Evolutionary conservation across 148 eudicot species (phyloP), one percentile per base, ranked within the genome.

Genomic region (Arbutus unedo): DNA sequence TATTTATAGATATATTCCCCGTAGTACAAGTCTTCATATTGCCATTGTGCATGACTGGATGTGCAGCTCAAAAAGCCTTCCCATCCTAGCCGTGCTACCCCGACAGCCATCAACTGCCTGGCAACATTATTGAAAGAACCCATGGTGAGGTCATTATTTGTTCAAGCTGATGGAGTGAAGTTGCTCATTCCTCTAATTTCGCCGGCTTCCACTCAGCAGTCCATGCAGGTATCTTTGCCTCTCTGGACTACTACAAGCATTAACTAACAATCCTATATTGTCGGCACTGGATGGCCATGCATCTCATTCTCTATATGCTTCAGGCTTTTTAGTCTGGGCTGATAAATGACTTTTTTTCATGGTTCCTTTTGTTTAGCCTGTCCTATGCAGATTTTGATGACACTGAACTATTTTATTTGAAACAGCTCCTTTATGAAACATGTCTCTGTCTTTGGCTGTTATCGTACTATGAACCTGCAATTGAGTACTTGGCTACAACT

Each of bases 161-260:
- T 94, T 90, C 92, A 93, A 92, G 89, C 91, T n/a, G 98, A 96
- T 86, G 99, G 98, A 51, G 97, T 96, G 81, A 94, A 94, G 89
- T 90, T 96, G 85, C 94, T 94, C n/a, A 88, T 94, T 81, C 99
- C 97, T 83, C 83, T 96, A 25, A 93, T 96, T 83, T 82, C 87
- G 80, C 97, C 97, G 31, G 98, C 96, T 75, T 93, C 98, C 82
- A 93, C 91, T 86, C 98, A 93, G 84, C 97, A 94, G 73, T 93
- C 98, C 71, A 93, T 90, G 57, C 98, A 93, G 97, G 98, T 93
- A 84, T 76, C 38, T 50, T 79, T 50, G 4, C 67, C 59, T 79
- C 44, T 62, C 23, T 16, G 16, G 68, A 76, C 64, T 38, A 19
- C 19, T 54, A 19, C 9, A 25, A 41, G 21, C 38, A 8, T 81